phyloP scores from a whole-genome alignment of 371 early-diverging fungal genomes.

The Syncephalastrum monosporum region DNA sequence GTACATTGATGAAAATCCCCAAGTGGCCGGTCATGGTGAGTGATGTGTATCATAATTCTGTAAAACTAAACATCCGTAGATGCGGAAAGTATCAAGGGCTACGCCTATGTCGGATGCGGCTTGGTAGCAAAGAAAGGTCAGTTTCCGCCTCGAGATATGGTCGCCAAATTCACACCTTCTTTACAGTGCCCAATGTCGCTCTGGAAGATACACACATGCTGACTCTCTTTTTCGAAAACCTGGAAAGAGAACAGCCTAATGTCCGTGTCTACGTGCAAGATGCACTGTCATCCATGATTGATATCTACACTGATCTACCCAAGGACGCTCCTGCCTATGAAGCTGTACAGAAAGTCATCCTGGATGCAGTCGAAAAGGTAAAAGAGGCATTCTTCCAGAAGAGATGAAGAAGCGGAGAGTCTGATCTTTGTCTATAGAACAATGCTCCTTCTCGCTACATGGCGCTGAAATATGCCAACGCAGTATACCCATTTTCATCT shows the following conservation, averaged over 20 bases:
- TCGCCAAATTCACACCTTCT: background rate
- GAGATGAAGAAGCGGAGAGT: background rate
- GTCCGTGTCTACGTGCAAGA: slow-evolving; percentile 81
- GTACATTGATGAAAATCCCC: slow-evolving; percentile 59
- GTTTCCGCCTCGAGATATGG: background rate
- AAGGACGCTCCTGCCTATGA: slow-evolving; percentile 38
- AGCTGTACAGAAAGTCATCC: slow-evolving; percentile 49
- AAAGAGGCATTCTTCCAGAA: background rate
- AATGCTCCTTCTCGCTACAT: slow-evolving; percentile 43
- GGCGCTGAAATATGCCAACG: slow-evolving; percentile 76
- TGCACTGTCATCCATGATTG: slow-evolving; percentile 77
- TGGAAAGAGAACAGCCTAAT: slow-evolving; percentile 63
- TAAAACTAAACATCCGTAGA: slow-evolving; percentile 27
- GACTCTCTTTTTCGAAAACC: slow-evolving; percentile 65
- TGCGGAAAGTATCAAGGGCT: slow-evolving; percentile 74
- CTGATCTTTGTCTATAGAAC: slow-evolving; percentile 16
- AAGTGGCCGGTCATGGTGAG: slow-evolving; percentile 40
- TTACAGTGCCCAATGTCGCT: slow-evolving; percentile 67
- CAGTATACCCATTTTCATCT: slow-evolving; percentile 71
- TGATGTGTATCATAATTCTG: background rate
- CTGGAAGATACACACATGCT: slow-evolving; percentile 62
- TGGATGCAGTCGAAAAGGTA: slow-evolving; percentile 68
- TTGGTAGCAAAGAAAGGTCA: slow-evolving; percentile 73
- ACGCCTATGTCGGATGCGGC: slow-evolving; percentile 83
- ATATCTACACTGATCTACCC: slow-evolving; percentile 56